Percentiles rank a stretch among this genome's conserved stretches.
These are phyloP conservation scores for Trifolium pratense DNA, from an alignment of 306 rosid species.

Conservation along the genomic window DNA sequence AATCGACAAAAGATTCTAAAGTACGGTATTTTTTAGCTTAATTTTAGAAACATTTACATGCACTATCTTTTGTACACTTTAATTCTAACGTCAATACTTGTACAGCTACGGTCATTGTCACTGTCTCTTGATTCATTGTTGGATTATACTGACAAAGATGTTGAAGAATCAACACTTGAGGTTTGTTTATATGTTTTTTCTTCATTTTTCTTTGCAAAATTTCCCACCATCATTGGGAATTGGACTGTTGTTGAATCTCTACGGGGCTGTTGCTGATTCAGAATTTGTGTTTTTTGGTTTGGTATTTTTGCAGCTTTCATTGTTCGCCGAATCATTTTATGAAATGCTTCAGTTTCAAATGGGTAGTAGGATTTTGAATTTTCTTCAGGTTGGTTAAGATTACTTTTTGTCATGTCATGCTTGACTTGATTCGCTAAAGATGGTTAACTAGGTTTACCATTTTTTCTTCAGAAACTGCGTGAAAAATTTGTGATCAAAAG, in stretches of 20 bases:
- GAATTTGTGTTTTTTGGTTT: slow-evolving; percentile 15
- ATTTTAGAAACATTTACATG: background rate
- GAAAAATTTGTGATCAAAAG: slow-evolving; percentile 72
- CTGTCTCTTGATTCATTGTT: slow-evolving; percentile 83
- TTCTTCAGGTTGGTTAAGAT: slow-evolving; percentile 79
- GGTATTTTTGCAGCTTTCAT: slow-evolving; percentile 71
- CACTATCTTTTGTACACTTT: slow-evolving; percentile 1
- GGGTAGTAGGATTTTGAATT: slow-evolving; percentile 80
- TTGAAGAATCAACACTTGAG: slow-evolving; percentile 94
- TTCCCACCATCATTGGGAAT: background rate
- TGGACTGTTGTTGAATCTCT: background rate
- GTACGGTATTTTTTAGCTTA: slow-evolving; percentile 56
- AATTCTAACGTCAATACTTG: slow-evolving; percentile 39
- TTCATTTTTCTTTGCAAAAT: background rate
- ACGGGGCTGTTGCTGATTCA: slow-evolving; percentile 12
- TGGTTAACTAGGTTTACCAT: slow-evolving; percentile 6
- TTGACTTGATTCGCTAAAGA: slow-evolving; percentile 36
- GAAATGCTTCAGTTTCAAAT: slow-evolving; percentile 99
- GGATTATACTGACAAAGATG: slow-evolving; percentile 91
- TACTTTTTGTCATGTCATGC: background rate
- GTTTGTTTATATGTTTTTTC: slow-evolving; percentile 49
- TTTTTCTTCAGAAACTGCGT: slow-evolving; percentile 65
- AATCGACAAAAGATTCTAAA: slow-evolving; percentile 70
- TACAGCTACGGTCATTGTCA: slow-evolving; percentile 77
- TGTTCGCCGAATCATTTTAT: slow-evolving; percentile 89